phyloP scores from a whole-genome alignment of 2,329 filamentous ascomycete species.

The Cercospora zeina region DNA sequence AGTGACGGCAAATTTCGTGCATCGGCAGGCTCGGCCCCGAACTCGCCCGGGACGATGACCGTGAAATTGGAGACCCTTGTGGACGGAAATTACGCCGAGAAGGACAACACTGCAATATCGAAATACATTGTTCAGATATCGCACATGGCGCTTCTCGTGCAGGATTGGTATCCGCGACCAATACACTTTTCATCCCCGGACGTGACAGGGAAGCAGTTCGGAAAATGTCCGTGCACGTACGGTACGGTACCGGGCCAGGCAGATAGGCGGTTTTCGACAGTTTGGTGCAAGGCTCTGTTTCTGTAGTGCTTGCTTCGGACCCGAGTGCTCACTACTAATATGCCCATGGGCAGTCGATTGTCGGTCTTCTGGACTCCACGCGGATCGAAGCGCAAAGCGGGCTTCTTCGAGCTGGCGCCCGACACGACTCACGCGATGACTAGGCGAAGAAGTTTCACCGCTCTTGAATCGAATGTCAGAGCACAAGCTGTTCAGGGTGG shows the following conservation, averaged over 20 bases:
- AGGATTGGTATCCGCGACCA: neutral
- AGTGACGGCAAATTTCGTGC: neutral
- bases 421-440: neutral
- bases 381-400: neutral
- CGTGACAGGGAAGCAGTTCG: neutral
- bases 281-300: neutral
- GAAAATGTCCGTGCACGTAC: neutral
- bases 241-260: neutral
- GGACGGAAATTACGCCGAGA: neutral
- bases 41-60: neutral
- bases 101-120: neutral
- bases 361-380: neutral
- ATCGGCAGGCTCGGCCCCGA: neutral
- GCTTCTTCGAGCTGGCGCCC: neutral
- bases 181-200: neutral
- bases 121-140: neutral
- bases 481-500: neutral
- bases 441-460: neutral
- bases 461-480: neutral
- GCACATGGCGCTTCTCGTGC: neutral
- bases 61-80: neutral
- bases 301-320: neutral
- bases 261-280: neutral
- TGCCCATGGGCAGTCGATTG: neutral
- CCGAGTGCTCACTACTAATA: conserved; percentile 2